Conservation (phyloP, 2,329 filamentous ascomycete genomes). For the Thelonectria blattea region DNA sequence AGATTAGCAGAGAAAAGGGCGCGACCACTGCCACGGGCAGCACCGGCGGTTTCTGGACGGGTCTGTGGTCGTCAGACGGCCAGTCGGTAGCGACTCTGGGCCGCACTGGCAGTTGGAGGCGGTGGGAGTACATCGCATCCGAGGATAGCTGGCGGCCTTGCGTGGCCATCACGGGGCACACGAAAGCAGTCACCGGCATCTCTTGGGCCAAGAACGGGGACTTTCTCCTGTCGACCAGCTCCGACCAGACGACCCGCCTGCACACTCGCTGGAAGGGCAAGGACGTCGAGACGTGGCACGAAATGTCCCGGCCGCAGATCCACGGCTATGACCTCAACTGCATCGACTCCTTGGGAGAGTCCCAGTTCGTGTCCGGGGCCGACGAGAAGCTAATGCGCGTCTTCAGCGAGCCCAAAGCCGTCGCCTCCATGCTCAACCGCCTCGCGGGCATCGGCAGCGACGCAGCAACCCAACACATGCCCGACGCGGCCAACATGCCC, state of each 20-base stretch:
- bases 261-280: conserved; percentile 76
- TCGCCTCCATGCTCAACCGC: conserved; percentile 73
- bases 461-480: conserved; percentile 57
- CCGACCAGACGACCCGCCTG: conserved; percentile 90
- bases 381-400: conserved; percentile 98
- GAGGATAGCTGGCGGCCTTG: conserved; percentile 77
- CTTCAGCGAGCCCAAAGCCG: conserved; percentile 85
- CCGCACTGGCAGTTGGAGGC: conserved; percentile 90
- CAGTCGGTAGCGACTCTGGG: conserved; percentile 80
- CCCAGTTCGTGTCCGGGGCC: conserved; percentile 89
- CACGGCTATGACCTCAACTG: conserved; percentile 99
- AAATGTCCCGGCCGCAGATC: conserved; percentile 94
- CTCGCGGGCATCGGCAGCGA: conserved; percentile 66
- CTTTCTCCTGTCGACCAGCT: conserved; percentile 87
- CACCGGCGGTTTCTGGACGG: conserved; percentile 95
- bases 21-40: conserved; percentile 96
- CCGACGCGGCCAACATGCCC: conserved; percentile 92
- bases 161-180: conserved; percentile 83
- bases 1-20: conserved; percentile 93
- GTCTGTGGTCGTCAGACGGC: conserved; percentile 85
- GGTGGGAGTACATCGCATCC: conserved; percentile 71
- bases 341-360: conserved; percentile 74
- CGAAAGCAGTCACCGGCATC: conserved; percentile 78
- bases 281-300: conserved; percentile 76
- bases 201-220: conserved; percentile 83